A percentile compares a stretch with the other conserved stretches of the same genome.
Evolutionary conservation across 2,329 filamentous ascomycete species (phyloP).

Genomic region (Pestalotiopsis sp.): DNA sequence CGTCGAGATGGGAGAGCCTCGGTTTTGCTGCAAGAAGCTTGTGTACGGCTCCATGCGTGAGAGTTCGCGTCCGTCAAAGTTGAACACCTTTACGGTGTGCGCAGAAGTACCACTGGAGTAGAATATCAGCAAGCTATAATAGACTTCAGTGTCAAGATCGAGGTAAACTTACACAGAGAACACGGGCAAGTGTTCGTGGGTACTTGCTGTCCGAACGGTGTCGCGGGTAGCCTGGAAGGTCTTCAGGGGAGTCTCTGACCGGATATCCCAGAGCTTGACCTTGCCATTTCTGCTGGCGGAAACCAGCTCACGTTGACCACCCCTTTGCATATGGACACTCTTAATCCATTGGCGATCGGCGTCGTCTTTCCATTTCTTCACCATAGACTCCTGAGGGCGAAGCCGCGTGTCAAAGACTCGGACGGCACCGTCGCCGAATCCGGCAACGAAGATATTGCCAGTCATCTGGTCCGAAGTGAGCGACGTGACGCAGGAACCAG

Average conservation of each 20-base stretch:
- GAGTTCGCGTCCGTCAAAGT: slow-evolving; percentile 77
- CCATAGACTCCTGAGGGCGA: slow-evolving; percentile 85
- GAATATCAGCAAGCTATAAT: not conserved
- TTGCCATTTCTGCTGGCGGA: slow-evolving; percentile 91
- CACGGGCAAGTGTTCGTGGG: slow-evolving; percentile 94
- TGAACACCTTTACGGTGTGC: slow-evolving; percentile 89
- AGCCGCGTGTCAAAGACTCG: slow-evolving; percentile 90
- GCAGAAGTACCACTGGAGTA: slow-evolving; percentile 75
- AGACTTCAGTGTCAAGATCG: slow-evolving; percentile 25
- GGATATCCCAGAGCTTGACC: slow-evolving; percentile 94
- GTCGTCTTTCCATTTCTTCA: slow-evolving; percentile 95
- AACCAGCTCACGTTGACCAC: slow-evolving; percentile 86
- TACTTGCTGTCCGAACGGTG: slow-evolving; percentile 80
- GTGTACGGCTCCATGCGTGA: slow-evolving; percentile 88
- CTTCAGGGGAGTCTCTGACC: slow-evolving; percentile 76
- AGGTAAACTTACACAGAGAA: slow-evolving; percentile 78
- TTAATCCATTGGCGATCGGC: slow-evolving; percentile 85
- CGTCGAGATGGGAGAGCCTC: slow-evolving; percentile 78
- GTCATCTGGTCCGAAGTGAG: slow-evolving; percentile 97
- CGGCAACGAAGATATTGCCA: slow-evolving; percentile 92
- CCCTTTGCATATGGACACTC: slow-evolving; percentile 94
- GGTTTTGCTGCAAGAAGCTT: slow-evolving; percentile 80
- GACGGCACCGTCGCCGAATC: slow-evolving; percentile 93
- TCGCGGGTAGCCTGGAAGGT: slow-evolving; percentile 74
- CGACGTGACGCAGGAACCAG: slow-evolving; percentile 92